Evolutionary conservation across 768 basidiomycete species (phyloP).

Genomic region (Pleurotus cornucopiae): DNA sequence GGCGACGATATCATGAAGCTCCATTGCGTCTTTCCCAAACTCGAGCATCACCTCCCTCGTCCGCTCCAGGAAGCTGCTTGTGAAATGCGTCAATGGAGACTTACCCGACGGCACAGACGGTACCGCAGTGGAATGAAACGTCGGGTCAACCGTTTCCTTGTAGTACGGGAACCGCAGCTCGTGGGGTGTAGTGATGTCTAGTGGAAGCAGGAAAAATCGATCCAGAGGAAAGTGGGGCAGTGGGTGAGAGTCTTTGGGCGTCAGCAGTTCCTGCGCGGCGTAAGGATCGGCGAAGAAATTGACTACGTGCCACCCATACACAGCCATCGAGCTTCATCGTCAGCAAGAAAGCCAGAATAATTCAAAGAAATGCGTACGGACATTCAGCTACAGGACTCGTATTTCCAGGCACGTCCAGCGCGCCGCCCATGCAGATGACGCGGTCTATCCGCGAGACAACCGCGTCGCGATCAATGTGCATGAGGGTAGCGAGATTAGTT

Average conservation of each 20-base stretch:
- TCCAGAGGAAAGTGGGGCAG: slow-evolving; percentile 53
- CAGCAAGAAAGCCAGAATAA: neutral
- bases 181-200: slow-evolving; percentile 83
- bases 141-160: slow-evolving; percentile 51
- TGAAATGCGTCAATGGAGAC: slow-evolving; percentile 67
- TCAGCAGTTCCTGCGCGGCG: slow-evolving; percentile 69
- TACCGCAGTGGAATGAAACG: slow-evolving; percentile 41
- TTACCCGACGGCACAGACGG: slow-evolving; percentile 49
- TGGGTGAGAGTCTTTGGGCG: slow-evolving; percentile 25
- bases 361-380: slow-evolving; percentile 18
- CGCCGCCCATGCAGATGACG: slow-evolving; percentile 92
- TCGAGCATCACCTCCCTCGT: slow-evolving; percentile 72
- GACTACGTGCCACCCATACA: slow-evolving; percentile 35
- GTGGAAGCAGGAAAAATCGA: slow-evolving; percentile 64
- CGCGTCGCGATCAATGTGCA: slow-evolving; percentile 48
- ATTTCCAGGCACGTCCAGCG: slow-evolving; percentile 88
- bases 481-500: slow-evolving; percentile 72
- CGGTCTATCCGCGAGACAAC: slow-evolving; percentile 60
- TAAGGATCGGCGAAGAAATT: slow-evolving; percentile 87
- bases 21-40: slow-evolving; percentile 82
- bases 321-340: too few species aligned
- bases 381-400: slow-evolving; percentile 81
- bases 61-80: slow-evolving; percentile 72
- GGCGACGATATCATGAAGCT: slow-evolving; percentile 87
- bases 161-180: slow-evolving; percentile 72